Conservation (phyloP, 257 asterid species). For the Nicotiana otophora region DNA sequence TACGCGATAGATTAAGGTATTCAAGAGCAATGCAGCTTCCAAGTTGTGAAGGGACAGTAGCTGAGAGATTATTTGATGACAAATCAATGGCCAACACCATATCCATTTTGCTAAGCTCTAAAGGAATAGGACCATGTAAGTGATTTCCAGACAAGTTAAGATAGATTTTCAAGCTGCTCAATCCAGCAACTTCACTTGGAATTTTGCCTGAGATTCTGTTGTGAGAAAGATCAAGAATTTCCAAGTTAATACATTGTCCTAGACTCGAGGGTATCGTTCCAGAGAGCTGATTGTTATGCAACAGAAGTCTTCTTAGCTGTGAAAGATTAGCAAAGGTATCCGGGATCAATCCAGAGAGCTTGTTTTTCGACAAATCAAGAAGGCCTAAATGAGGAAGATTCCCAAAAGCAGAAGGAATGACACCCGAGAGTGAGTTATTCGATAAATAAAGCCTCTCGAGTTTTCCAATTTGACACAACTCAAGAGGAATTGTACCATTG, state of each 20-base stretch:
- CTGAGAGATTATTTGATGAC: conserved; percentile 53
- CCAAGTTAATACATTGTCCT: conserved; percentile 61
- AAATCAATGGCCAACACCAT: conserved; percentile 73
- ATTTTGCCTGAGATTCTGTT: conserved; percentile 55
- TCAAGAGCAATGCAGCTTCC: conserved; percentile 82
- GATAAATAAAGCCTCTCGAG: conserved; percentile 68
- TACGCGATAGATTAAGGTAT: conserved; percentile 43
- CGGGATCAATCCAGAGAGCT: conserved; percentile 64
- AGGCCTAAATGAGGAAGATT: conserved; percentile 65
- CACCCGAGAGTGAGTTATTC: conserved; percentile 50
- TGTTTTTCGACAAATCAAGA: conserved; percentile 68
- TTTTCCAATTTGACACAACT: conserved; percentile 40
- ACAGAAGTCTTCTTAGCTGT: conserved; percentile 55
- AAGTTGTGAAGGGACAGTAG: conserved; percentile 60
- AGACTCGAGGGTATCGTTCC: conserved; percentile 61
- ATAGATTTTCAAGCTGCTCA: conserved; percentile 58
- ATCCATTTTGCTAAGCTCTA: conserved; percentile 73
- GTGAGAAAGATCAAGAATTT: conserved; percentile 67
- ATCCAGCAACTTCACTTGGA: conserved; percentile 65
- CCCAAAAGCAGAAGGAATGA: conserved; percentile 52
- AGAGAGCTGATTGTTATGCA: conserved; percentile 44
- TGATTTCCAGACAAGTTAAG: conserved; percentile 62
- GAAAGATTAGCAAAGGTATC: conserved; percentile 50
- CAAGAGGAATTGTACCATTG: conserved; percentile 59
- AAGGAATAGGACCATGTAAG: conserved; percentile 53